Evolutionary conservation across 2,329 filamentous ascomycete species (phyloP), one percentile per base, ranked within the genome.

Genomic region (Dryadomyces sulphureus): DNA sequence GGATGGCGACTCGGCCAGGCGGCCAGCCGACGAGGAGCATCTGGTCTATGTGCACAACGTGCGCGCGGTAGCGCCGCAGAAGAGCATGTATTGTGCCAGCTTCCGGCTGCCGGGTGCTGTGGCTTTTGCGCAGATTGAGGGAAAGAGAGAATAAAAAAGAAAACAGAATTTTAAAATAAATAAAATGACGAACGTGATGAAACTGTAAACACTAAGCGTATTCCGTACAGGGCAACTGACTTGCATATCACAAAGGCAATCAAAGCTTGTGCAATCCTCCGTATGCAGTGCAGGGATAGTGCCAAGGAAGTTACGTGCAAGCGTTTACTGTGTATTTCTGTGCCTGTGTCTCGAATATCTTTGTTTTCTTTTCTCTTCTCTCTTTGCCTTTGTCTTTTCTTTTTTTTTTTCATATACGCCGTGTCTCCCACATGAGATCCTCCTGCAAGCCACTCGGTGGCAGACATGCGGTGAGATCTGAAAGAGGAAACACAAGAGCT

Each of bases 21-120:
- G 34, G 42, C 21, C 47, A 1, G 39, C 24, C 3, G 36, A 36
- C 17, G 41, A 46, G 8, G 24, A 38, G 40, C 65, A 67, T 6
- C 64, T 75, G 54, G 65, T 76, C 34, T 65, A 65, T 0, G 75
- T 87, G 51, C 65, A 77, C 49, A 77, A 84, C 49, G 87, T 96
- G 30, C 74, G 92, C 52, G 79, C 93, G 54, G 92, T 98, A 46
- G 85, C 88, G 48, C 92, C 92, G 5, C 82, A 86, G 57, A 98
- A 98, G 71, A 77, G 83, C 59, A 95, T 95, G 89, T 96, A 90
- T 62, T 96, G 92, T 62, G 90, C 87, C 25, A 93, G 79, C 54
- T 96, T 98, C 64, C 77, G 88, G 51, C 60, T 98, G 49, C 92
- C 92, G 2, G 64, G 69, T 30, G 79, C 85, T 55, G 85, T 95